A percentile compares a stretch with the other conserved stretches of the same genome.
Evolutionary conservation across 108 stramenopile genomes (phyloP).

Genomic region (Cyclotella kingstonii): DNA sequence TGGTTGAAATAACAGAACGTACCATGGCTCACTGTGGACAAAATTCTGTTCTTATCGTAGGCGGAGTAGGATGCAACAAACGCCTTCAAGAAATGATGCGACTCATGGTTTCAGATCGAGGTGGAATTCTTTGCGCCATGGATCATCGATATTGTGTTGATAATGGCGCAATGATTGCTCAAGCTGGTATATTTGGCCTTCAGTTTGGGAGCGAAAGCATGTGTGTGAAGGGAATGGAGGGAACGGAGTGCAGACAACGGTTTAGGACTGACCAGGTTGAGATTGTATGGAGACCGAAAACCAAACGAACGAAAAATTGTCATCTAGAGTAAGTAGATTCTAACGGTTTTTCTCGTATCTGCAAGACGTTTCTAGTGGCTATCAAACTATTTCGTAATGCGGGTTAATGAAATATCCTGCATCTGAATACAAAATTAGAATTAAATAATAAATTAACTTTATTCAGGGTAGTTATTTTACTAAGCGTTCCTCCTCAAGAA

Average conservation of each 20-base stretch:
- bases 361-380: no score
- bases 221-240: conserved; percentile 67
- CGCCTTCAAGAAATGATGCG: conserved; percentile 98
- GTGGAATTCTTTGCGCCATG: conserved; percentile 93
- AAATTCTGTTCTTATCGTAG: conserved; percentile 94
- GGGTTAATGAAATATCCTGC: no score
- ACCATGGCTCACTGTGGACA: conserved; percentile 97
- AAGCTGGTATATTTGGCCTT: conserved; percentile 96
- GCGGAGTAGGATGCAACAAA: conserved; percentile 98
- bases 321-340: neutral
- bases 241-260: conserved; percentile 90
- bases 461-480: no score
- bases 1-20: conserved; percentile 98
- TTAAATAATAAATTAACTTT: no score
- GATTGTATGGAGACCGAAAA: conserved; percentile 78
- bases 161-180: conserved; percentile 99
- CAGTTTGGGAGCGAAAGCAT: conserved; percentile 76
- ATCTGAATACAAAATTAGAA: no score
- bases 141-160: conserved; percentile 99
- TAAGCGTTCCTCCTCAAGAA: conserved; percentile 13
- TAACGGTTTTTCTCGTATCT: neutral
- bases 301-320: conserved; percentile 36
- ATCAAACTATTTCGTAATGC: no score
- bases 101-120: conserved; percentile 89
- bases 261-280: conserved; percentile 94